Percentiles rank a stretch among this genome's conserved stretches.
Evolutionary conservation across 768 basidiomycete species (phyloP).

Genomic region (Podaxis sp.): DNA sequence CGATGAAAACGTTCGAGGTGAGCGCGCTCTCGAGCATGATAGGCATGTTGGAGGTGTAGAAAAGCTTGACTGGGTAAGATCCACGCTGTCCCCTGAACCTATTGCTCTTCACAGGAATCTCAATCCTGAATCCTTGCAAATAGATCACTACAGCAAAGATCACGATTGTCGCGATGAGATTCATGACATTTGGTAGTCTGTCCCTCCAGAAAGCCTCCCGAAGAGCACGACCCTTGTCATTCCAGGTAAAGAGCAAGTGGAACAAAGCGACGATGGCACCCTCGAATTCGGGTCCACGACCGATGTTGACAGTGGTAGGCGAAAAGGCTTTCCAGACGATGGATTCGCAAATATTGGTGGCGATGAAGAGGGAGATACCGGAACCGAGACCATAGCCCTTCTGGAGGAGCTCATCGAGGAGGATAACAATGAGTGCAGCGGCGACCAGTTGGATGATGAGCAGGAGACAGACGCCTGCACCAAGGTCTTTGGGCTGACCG

Average conservation of each 20-base stretch:
- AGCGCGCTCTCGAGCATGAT: conserved; percentile 98
- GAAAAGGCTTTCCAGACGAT: conserved; percentile 99
- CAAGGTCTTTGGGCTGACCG: conserved; percentile 89
- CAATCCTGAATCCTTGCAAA: conserved; percentile 97
- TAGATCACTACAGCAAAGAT: conserved; percentile 97
- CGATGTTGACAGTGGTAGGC: conserved; percentile 97
- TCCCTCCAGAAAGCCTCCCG: conserved; percentile 99
- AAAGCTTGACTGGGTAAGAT: conserved; percentile 95
- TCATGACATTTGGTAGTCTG: conserved; percentile 96
- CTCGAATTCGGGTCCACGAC: conserved; percentile 97
- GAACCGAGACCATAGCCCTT: conserved; percentile 99
- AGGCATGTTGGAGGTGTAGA: conserved; percentile 99
- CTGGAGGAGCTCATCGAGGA: conserved; percentile 97
- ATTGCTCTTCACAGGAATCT: conserved; percentile 97
- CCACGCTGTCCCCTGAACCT: conserved; percentile 95
- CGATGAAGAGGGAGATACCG: conserved; percentile 98
- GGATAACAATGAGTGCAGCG: conserved; percentile 93
- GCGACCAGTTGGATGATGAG: conserved; percentile 95
- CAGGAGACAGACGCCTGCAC: conserved; percentile 94
- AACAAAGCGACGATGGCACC: conserved; percentile 95
- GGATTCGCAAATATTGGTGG: conserved; percentile 99
- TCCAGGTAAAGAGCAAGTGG: conserved; percentile 97
- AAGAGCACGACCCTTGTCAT: conserved; percentile 95
- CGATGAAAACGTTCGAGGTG: conserved; percentile 92
- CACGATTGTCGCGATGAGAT: conserved; percentile 85